Evolutionary conservation across 2,329 filamentous ascomycete genomes (phyloP).

Genomic region (Alternaria sp.): DNA sequence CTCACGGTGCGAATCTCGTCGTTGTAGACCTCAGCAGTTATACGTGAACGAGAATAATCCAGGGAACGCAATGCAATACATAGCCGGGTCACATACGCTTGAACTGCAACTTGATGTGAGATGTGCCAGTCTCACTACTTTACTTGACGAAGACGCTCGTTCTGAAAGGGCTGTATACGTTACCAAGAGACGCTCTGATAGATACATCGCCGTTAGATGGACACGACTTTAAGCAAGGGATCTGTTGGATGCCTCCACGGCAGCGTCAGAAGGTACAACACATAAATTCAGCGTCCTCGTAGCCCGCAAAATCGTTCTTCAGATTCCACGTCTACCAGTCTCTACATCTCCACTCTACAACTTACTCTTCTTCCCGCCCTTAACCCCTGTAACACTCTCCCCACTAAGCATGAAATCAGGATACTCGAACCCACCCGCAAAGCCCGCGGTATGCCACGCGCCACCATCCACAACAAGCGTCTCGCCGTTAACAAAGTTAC

Average conservation of each 20-base stretch:
- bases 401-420: constrained; percentile 64
- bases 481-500: constrained; percentile 84
- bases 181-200: neutral
- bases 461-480: constrained; percentile 70
- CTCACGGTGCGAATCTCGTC: neutral
- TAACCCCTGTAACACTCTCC: constrained; percentile 62
- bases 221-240: neutral
- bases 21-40: neutral
- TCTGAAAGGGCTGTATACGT: neutral
- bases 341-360: constrained; percentile 42
- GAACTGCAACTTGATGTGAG: neutral
- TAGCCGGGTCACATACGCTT: neutral
- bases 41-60: neutral
- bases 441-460: constrained; percentile 54
- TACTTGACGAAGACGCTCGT: neutral
- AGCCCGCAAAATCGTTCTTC: neutral
- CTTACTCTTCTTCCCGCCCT: constrained; percentile 64
- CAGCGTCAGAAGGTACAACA: neutral
- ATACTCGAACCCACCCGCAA: constrained; percentile 56
- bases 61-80: neutral
- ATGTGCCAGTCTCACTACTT: neutral
- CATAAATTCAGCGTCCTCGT: neutral
- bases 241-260: neutral
- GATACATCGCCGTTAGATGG: neutral
- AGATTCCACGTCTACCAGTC: neutral